Evolutionary conservation across 108 stramenopile genomes (phyloP).

Genomic region (Conticribra guillardii): DNA sequence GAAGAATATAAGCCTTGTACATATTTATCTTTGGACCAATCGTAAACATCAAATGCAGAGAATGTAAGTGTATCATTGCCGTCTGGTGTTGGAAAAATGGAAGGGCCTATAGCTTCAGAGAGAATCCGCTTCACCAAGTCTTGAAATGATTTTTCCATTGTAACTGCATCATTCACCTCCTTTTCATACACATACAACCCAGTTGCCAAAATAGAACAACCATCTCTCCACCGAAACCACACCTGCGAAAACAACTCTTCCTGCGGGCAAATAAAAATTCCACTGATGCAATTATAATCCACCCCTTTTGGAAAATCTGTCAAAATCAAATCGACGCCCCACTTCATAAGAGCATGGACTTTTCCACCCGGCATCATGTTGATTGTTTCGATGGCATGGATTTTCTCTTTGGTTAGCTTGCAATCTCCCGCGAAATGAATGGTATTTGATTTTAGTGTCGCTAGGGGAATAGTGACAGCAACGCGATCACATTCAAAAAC

Average conservation of each 20-base stretch:
- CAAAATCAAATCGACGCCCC: conserved; percentile 26
- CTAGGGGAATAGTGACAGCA: conserved; percentile 37
- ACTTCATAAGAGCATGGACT: conserved; percentile 32
- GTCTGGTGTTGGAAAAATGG: not conserved
- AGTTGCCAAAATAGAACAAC: conserved; percentile 27
- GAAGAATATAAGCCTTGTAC: conserved; percentile 43
- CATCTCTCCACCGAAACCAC: conserved; percentile 37
- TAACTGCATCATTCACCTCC: not conserved
- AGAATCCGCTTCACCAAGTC: conserved; percentile 1
- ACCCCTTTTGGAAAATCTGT: conserved; percentile 4
- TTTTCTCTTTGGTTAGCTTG: conserved; percentile 15
- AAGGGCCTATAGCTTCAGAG: not conserved
- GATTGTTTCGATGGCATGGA: conserved; percentile 27
- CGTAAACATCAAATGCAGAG: conserved; percentile 45
- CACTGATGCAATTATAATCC: not conserved
- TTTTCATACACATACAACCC: conserved; percentile 33
- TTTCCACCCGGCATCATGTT: conserved; percentile 45
- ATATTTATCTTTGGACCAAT: conserved; percentile 45
- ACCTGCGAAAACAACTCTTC: conserved; percentile 32
- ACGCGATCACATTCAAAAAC: conserved; percentile 20
- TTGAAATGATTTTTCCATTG: conserved; percentile 2
- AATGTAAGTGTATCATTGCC: conserved; percentile 19
- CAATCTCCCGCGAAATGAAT: conserved; percentile 30
- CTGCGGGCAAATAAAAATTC: conserved; percentile 42
- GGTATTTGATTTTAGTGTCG: conserved; percentile 10